These are phyloP conservation scores for Sclerotinia subarctica DNA, from an alignment of 2,329 filamentous ascomycete species.

Conservation along the genomic window DNA sequence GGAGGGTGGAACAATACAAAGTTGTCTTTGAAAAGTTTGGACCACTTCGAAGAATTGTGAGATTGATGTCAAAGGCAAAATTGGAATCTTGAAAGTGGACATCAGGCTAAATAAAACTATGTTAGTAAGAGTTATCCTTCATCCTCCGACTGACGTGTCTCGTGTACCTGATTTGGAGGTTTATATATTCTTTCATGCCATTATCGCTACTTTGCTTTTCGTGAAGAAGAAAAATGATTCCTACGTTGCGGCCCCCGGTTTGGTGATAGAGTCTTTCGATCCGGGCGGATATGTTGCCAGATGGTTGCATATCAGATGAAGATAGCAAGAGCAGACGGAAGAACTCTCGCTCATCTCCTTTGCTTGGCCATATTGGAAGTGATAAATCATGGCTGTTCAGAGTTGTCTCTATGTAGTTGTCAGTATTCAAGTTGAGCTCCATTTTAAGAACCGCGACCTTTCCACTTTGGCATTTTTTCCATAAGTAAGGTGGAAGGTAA, in stretches of 20 bases:
- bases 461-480: conserved; percentile 33
- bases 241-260: conserved; percentile 35
- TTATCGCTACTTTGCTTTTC: conserved; percentile 26
- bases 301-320: conserved; percentile 28
- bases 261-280: conserved; percentile 38
- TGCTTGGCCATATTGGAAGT: conserved; percentile 29
- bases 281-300: conserved; percentile 26
- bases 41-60: conserved; percentile 30
- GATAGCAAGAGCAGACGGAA: conserved; percentile 37
- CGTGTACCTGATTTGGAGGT: conserved; percentile 35
- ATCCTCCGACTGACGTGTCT: not conserved
- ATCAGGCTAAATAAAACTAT: conserved; percentile 30
- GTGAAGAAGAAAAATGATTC: conserved; percentile 37
- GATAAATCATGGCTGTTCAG: conserved; percentile 36
- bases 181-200: conserved; percentile 33
- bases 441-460: conserved; percentile 29
- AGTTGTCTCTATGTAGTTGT: conserved; percentile 26
- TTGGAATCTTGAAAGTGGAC: conserved; percentile 33
- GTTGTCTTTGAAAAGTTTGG: conserved; percentile 33
- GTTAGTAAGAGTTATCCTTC: conserved; percentile 14
- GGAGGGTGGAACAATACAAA: conserved; percentile 22
- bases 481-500: conserved; percentile 33
- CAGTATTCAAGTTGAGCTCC: conserved; percentile 11
- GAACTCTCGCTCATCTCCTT: conserved; percentile 22
- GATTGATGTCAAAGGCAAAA: conserved; percentile 33